Evolutionary conservation across 1,139 yeast species (phyloP), one percentile per base, ranked within the genome.

Genomic region (Blastobotrys persicus): DNA sequence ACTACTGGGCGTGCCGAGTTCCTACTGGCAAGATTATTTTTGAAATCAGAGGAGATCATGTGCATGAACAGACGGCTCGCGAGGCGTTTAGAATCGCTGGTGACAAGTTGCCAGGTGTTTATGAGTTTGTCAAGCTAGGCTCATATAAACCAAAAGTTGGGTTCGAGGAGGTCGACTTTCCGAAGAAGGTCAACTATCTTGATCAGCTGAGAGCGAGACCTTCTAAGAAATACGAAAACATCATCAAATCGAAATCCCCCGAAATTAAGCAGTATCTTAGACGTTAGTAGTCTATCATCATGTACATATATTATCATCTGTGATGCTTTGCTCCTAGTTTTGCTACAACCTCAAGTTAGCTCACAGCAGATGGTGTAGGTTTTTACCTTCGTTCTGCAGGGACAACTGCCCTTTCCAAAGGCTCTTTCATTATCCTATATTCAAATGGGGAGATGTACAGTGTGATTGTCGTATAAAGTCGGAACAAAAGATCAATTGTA

Each of bases 1-100:
- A 89, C 62, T 95, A 88, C 73, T 94, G 98, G 98, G 95, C 95
- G 57, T 87, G 84, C 40, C 80, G 99, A 62, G 92, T 92, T 16
- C 95, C 98, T 42, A 89, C 97, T 0, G 99, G 99, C 2, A 89
- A 89, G 64, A 83, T 92, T 44, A 74, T 89, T 32, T 89, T 91
- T 65, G 99, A 92, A 70, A 82, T 91, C 63, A 85, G 84, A n/a
- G 84, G 83, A 40, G 76, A 73, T 39, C 73, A 79, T 56, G 77
- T 92, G 58, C 98, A 94, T 68, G 96, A 88, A 64, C 82, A 80
- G 59, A 87, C 88, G 31, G 98, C 97, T 19, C 80, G 88, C 62
- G 97, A 92, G 60, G 95, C 96, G 1, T 79, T 92, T 62, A 79
- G 96, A 67, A 87, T 88, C 66, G 97, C 97, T 2, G 85, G 94